Base-by-base conservation (phyloP, 148 eudicot species). In the Rhododendron mucronatum region DNA sequence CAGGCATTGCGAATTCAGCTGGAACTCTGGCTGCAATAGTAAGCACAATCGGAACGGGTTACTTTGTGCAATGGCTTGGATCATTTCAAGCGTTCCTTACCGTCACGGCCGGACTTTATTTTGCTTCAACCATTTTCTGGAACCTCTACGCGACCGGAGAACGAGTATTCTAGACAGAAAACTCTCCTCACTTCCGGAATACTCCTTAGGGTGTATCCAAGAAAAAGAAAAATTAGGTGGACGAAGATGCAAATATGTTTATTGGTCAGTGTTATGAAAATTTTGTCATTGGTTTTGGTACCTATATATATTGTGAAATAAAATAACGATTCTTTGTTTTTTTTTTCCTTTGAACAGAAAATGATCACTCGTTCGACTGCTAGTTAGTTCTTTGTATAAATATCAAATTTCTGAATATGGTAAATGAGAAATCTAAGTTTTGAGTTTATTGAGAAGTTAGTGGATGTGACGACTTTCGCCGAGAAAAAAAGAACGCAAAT, bases 1-100 rank as follows among this genome's bases (percentile, higher is more conserved):
- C 94, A 97, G 99, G 99, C 30, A 93, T 97, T 63, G 90, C 99
- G 44, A 97, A 97, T 88, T 96, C 96, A 67, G 93, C 83, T 7
- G 99, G 98, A 82, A 95, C 99, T 65, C 83, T 97, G 78, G 99
- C 98, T 26, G 99, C 99, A 28, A 95, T 97, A 85, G 86, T 95
- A 11, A 95, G 99, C 80, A 97, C 98, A 47, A 93, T 97, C 15
- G 98, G 98, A 16, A 91, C 98, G 18, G 99, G 99, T 20, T 93
- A 90, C 88, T 95, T 97, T 71, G 96, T 97, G 26, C 93, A 95
- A 57, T 94, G 99, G 98, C 91, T 95, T 26, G 99, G 99, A 87
- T 97, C 98, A 7, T 95, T 97, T 86, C 98, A 94, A 84, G 98
- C 99, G 28, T 97, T 97, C 88, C 88, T 97, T 78, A 91, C 92